A percentile compares a stretch with the other conserved stretches of the same genome.
Evolutionary conservation across 495 filamentous ascomycete species (phyloP).

Genomic region (Aspergillus haitiensis): DNA sequence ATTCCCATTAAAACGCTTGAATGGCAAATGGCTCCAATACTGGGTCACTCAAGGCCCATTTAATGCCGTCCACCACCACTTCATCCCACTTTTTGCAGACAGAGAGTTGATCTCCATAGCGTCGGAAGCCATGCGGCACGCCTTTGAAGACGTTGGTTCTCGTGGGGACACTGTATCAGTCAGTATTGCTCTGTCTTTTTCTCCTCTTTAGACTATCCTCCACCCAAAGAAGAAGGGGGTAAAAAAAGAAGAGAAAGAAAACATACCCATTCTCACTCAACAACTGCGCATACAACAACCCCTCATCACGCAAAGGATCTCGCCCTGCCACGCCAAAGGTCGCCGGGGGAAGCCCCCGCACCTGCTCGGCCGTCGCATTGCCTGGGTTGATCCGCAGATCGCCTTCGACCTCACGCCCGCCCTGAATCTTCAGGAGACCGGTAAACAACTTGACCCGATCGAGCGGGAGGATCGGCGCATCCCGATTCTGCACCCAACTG

Average conservation of each 20-base stretch:
- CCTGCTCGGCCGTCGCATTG: constrained; percentile 40
- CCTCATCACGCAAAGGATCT: constrained; percentile 52
- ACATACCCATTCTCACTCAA: constrained; percentile 49
- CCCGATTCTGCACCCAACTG: constrained; percentile 40
- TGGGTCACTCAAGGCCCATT: constrained; percentile 41
- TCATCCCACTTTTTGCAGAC: constrained; percentile 43
- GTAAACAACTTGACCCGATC: constrained; percentile 35
- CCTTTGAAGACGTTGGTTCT: constrained; percentile 45
- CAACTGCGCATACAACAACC: constrained; percentile 43
- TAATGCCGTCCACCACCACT: constrained; percentile 42
- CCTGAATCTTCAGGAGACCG: constrained; percentile 28
- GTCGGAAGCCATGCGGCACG: constrained; percentile 49
- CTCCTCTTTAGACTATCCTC: too few relatives aligned
- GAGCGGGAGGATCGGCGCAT: constrained; percentile 42
- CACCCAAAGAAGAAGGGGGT: too few relatives aligned
- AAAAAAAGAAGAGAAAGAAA: constrained; percentile 17
- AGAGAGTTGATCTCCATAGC: constrained; percentile 35
- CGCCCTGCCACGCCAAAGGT: constrained; percentile 47
- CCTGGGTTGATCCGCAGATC: constrained; percentile 42
- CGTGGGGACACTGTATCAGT: constrained; percentile 38
- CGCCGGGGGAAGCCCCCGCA: constrained; percentile 42
- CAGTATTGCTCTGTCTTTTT: not conserved
- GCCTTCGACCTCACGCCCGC: constrained; percentile 19
- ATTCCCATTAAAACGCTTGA: constrained; percentile 21
- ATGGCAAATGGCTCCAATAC: constrained; percentile 33